These are phyloP conservation scores for Setomelanomma holmii DNA, from an alignment of 2,329 filamentous ascomycete genomes.

Conservation along the genomic window DNA sequence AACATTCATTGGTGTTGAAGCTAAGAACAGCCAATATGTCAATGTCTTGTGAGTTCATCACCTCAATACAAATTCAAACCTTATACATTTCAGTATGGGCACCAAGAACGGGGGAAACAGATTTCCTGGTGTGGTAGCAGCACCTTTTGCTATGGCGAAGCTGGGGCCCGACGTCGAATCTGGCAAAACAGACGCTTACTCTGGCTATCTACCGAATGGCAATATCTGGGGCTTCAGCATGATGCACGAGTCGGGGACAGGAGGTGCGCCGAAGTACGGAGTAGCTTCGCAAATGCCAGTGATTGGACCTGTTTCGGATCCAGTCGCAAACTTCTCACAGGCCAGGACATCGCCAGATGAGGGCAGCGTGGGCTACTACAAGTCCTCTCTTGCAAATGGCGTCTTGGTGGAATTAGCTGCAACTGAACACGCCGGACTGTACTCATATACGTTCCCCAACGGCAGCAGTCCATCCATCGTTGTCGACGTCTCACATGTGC, in stretches of 20 bases:
- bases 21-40: conserved; percentile 41
- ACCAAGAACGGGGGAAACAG: conserved; percentile 44
- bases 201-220: conserved; percentile 42
- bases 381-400: conserved; percentile 60
- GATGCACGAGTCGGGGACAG: conserved; percentile 46
- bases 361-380: conserved; percentile 68
- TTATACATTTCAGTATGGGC: conserved; percentile 13
- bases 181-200: conserved; percentile 43
- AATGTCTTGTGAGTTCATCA: conserved; percentile 43
- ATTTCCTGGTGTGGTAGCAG: conserved; percentile 47
- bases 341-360: conserved; percentile 59
- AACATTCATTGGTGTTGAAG: neutral
- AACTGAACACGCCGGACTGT: conserved; percentile 63
- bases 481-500: conserved; percentile 69
- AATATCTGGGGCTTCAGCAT: conserved; percentile 46
- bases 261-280: conserved; percentile 46
- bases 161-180: conserved; percentile 44
- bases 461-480: conserved; percentile 56
- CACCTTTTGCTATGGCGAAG: conserved; percentile 48
- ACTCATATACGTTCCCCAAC: conserved; percentile 64
- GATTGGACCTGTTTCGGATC: conserved; percentile 51
- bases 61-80: neutral
- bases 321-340: conserved; percentile 63
- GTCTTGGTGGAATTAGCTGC: conserved; percentile 66
- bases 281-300: conserved; percentile 47